Evolutionary conservation across 257 asterid genomes (phyloP), one percentile per base, ranked within the genome.

Genomic region (Solanum sejunctum): DNA sequence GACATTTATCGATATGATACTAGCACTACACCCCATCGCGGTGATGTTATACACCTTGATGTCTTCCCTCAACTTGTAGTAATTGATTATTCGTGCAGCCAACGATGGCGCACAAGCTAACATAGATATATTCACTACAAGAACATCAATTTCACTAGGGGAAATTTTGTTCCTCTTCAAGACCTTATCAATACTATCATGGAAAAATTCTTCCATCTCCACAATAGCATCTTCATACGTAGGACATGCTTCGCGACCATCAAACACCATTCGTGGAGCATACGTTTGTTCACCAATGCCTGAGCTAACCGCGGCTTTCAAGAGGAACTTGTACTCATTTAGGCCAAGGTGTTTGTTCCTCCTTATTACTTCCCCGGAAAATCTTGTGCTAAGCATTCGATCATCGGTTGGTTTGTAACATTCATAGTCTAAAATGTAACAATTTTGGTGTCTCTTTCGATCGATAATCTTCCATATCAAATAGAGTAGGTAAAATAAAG

Each of bases 11-110:
- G 99, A 90, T 32, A 96, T 47, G 6, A 95, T 9, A 78, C 99
- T 96, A 1, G 98, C 99, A 86, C 98, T 93, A 61, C 98, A 96
- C 2, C 99, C 99, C 99, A 96, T 96, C 0, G 98, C 98, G 0
- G 97, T 90, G 64, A 96, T 89, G 67, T 93, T 95, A 12, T 95
- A 96, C 12, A 90, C 91, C 93, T 96, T 96, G 20, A 95, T 56
- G 23, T 92, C 94, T 0, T 91, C 93, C 3, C 93, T 87, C 97
- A 95, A 75, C 86, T 90, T 89, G 86, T 91, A 95, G 0, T 9
- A 55, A 54, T 93, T 93, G 71, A 96, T 88, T 49, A 95, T 92
- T 49, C 97, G 85, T 1, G 96, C 49, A 0, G 98, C 67, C 6
- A 93, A 81, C 0, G 98, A 95, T 3, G 99, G 98, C 12, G 82